Evolutionary conservation across 164 flowering plant genomes (phyloP).

Genomic region (Santalum album): DNA sequence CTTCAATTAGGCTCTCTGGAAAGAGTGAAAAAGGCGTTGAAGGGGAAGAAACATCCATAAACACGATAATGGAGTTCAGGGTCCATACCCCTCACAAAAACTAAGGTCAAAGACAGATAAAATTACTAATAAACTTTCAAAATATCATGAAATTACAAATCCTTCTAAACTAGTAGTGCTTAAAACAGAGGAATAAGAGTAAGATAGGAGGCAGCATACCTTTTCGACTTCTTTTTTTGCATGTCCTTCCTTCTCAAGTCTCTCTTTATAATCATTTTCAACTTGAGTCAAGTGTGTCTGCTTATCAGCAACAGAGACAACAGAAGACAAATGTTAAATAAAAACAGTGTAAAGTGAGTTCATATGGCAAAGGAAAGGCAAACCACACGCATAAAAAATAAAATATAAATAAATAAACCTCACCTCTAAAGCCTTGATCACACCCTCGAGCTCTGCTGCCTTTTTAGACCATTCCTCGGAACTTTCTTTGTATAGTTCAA

Average conservation of each 20-base stretch:
- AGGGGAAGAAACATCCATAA: too few relatives aligned
- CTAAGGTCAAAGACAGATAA: too few relatives aligned
- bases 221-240: conserved; percentile 49
- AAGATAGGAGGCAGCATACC: conserved; percentile 23
- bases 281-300: conserved; percentile 74
- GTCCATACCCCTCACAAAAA: too few relatives aligned
- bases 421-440: conserved; percentile 88
- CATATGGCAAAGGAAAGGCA: neutral
- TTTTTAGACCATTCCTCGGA: conserved; percentile 93
- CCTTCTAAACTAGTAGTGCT: neutral
- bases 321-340: conserved; percentile 2
- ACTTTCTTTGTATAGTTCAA: conserved; percentile 86
- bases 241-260: conserved; percentile 57
- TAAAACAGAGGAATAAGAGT: neutral
- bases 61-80: too few relatives aligned
- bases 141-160: too few relatives aligned
- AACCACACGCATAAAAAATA: neutral
- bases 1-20: too few relatives aligned
- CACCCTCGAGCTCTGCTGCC: conserved; percentile 97
- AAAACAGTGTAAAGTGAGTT: neutral
- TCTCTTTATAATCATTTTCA: conserved; percentile 67
- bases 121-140: too few relatives aligned
- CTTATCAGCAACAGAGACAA: conserved; percentile 3
- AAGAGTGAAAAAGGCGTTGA: too few relatives aligned
- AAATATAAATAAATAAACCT: conserved; percentile 9